These are phyloP conservation scores for Metschnikowia borealis DNA, from an alignment of 805 yeast species.

Conservation along the genomic window DNA sequence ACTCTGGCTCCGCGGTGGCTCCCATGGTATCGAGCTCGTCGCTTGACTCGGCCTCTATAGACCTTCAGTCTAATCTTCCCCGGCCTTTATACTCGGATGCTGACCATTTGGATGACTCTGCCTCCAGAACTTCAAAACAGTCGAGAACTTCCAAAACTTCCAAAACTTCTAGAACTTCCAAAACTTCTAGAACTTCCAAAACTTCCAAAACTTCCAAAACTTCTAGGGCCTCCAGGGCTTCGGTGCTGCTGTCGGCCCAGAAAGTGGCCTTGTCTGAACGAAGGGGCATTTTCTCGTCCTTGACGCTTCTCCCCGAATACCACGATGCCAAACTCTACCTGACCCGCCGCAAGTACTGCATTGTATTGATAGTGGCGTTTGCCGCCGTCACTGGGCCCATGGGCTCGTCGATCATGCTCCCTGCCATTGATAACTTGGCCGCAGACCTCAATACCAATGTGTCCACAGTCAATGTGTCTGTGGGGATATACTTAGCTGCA, in stretches of 20 bases:
- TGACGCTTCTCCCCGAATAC: conserved; percentile 64
- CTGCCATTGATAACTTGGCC: conserved; percentile 64
- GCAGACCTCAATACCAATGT: conserved; percentile 52
- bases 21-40: background rate
- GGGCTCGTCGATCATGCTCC: conserved; percentile 82
- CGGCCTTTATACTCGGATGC: background rate
- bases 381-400: conserved; percentile 83
- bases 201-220: too few relatives aligned
- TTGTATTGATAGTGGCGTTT: conserved; percentile 63
- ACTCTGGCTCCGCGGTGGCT: background rate
- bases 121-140: background rate
- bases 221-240: background rate
- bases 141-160: background rate
- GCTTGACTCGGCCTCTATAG: background rate
- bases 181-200: too few relatives aligned
- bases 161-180: background rate
- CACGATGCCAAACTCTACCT: conserved; percentile 69
- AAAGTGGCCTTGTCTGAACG: conserved; percentile 30
- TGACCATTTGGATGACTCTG: background rate
- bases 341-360: conserved; percentile 40
- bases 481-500: conserved; percentile 71
- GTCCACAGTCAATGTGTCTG: conserved; percentile 66
- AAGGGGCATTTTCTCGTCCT: conserved; percentile 53
- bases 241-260: background rate
- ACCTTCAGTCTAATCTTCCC: background rate